Conservation (phyloP, 176 grass and related monocot species). For the Raddia guianensis region DNA sequence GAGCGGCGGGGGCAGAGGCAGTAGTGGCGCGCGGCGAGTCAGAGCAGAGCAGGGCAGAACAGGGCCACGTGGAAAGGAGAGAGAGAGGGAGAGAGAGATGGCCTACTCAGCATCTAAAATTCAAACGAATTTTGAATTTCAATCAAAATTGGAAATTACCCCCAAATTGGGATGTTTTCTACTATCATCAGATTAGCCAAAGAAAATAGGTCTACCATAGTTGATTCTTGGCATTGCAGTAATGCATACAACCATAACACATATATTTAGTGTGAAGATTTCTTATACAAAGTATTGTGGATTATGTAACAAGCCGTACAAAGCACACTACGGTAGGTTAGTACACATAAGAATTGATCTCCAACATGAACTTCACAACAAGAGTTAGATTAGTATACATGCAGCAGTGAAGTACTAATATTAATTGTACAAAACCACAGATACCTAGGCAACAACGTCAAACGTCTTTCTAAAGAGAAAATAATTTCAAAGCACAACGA, state of each 20-base stretch:
- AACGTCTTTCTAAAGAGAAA: neutral
- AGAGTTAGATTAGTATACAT: neutral
- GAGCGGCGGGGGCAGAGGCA: too few relatives aligned
- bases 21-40: too few relatives aligned
- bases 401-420: neutral
- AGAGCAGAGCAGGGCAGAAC: too few relatives aligned
- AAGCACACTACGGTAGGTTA: neutral
- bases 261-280: constrained; percentile 24
- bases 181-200: neutral
- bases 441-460: neutral
- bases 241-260: neutral
- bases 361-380: neutral
- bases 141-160: too few relatives aligned
- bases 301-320: neutral
- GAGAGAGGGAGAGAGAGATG: too few relatives aligned
- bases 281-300: neutral
- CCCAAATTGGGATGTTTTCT: neutral
- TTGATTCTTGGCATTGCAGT: neutral
- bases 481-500: neutral
- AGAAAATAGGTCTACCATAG: constrained; percentile 10
- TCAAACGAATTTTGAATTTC: too few relatives aligned
- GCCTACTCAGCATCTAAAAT: too few relatives aligned
- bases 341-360: constrained; percentile 10
- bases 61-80: too few relatives aligned
- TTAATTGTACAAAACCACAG: neutral